Evolutionary conservation across 2,329 filamentous ascomycete species (phyloP).

Genomic region (Colletotrichum liaoningense): DNA sequence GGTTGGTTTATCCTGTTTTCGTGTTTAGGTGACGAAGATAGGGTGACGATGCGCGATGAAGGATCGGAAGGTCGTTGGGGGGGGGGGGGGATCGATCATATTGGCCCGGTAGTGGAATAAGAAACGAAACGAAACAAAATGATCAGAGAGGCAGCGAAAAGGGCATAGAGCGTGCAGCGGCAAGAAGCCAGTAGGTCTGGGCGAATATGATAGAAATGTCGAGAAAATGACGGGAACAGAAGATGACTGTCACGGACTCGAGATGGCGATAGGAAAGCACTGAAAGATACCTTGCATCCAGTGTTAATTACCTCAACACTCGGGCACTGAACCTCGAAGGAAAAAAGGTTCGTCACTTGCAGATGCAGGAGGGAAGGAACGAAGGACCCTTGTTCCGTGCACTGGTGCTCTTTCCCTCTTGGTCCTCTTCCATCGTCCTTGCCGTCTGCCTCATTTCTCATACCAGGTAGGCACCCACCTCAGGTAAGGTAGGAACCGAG

Average conservation of each 20-base stretch:
- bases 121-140: slow-evolving; percentile 32
- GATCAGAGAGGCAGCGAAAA: slow-evolving; percentile 3
- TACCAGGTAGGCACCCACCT: neutral
- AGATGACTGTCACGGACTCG: neutral
- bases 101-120: slow-evolving; percentile 4
- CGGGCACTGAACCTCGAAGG: neutral
- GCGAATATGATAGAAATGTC: slow-evolving; percentile 20
- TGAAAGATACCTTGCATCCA: no score
- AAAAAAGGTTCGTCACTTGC: slow-evolving; percentile 1
- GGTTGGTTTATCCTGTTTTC: neutral
- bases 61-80: neutral
- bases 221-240: slow-evolving; percentile 2
- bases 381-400: neutral
- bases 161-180: slow-evolving; percentile 20
- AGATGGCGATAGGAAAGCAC: neutral
- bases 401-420: neutral
- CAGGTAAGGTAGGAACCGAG: no score
- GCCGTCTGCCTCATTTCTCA: neutral
- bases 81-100: neutral
- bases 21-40: neutral
- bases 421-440: neutral
- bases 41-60: neutral
- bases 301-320: neutral
- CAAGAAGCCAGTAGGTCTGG: slow-evolving; percentile 27
- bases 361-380: neutral